These are phyloP conservation scores for Tephrocybe sp. DNA, from an alignment of 768 basidiomycete genomes.

Conservation along the genomic window DNA sequence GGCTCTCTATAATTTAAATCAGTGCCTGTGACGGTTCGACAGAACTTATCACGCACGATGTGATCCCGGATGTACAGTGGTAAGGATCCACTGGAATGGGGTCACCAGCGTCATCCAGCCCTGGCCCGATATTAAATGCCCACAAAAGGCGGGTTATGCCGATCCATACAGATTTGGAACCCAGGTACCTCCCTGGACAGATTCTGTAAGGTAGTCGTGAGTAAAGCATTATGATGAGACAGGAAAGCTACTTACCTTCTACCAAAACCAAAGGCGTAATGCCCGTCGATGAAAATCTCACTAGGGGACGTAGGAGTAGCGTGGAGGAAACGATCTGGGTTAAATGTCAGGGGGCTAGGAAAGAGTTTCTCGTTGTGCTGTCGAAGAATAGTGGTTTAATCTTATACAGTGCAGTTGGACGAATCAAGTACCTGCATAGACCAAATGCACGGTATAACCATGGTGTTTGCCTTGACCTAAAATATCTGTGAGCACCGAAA, in stretches of 20 bases:
- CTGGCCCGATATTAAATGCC: conserved; percentile 7
- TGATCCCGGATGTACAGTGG: conserved; percentile 5
- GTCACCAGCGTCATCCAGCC: not conserved
- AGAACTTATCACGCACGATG: not conserved
- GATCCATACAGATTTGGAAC: conserved; percentile 5
- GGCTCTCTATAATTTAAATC: not conserved
- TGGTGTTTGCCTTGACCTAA: conserved; percentile 6
- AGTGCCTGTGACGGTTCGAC: not conserved
- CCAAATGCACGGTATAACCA: conserved; percentile 8
- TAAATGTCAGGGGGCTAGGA: not conserved
- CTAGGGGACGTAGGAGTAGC: not conserved
- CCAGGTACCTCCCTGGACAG: conserved; percentile 7
- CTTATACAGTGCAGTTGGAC: not conserved
- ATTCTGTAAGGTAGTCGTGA: not conserved
- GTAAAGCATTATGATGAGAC: not conserved
- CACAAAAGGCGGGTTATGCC: conserved; percentile 8
- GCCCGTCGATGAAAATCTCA: conserved; percentile 5
- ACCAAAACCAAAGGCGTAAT: not conserved
- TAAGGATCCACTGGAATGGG: conserved; percentile 4
- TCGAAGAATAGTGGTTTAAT: not conserved
- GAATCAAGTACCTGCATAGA: conserved; percentile 1
- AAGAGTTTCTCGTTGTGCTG: conserved; percentile 8
- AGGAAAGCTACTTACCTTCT: not conserved
- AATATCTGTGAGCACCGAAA: not conserved
- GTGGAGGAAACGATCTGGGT: conserved; percentile 1